A percentile compares a stretch with the other conserved stretches of the same genome.
These are phyloP conservation scores for Biscogniauxia sp. DNA, from an alignment of 2,329 filamentous ascomycete species.

Conservation along the genomic window DNA sequence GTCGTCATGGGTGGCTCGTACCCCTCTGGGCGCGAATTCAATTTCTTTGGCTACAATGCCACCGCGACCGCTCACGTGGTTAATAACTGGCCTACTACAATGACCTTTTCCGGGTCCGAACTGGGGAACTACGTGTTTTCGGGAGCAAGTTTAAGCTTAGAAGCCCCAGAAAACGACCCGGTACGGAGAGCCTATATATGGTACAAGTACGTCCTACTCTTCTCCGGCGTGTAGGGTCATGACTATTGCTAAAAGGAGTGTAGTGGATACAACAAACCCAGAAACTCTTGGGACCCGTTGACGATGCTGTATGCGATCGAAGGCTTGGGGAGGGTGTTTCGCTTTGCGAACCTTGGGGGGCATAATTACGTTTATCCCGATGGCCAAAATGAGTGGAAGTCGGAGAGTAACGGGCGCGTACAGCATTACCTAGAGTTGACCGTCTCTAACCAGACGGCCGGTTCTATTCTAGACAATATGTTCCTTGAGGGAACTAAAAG, in stretches of 20 bases:
- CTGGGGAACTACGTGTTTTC: constrained; percentile 41
- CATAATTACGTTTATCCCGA: constrained; percentile 40
- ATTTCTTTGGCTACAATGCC: constrained; percentile 45
- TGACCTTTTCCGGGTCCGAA: constrained; percentile 44
- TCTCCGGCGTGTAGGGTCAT: no score
- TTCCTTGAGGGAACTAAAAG: constrained; percentile 11
- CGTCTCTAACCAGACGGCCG: constrained; percentile 7
- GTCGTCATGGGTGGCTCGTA: constrained; percentile 53
- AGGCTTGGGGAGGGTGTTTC: constrained; percentile 36
- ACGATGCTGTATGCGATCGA: constrained; percentile 39
- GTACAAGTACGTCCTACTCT: constrained; percentile 33
- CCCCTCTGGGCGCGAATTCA: constrained; percentile 46
- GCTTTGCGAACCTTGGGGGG: constrained; percentile 37
- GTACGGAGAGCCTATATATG: constrained; percentile 39
- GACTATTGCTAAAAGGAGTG: no score
- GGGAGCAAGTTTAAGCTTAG: constrained; percentile 32
- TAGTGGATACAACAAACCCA: constrained; percentile 13
- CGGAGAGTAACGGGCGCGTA: constrained; percentile 33
- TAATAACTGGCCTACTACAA: constrained; percentile 40
- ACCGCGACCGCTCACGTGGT: constrained; percentile 41
- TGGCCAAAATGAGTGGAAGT: constrained; percentile 44
- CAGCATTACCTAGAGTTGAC: constrained; percentile 40
- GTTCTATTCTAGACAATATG: constrained; percentile 9
- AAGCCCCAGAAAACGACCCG: constrained; percentile 34
- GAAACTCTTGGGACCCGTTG: constrained; percentile 43